These are phyloP conservation scores for Nitzschia palea DNA, from an alignment of 108 stramenopile species.

Conservation along the genomic window DNA sequence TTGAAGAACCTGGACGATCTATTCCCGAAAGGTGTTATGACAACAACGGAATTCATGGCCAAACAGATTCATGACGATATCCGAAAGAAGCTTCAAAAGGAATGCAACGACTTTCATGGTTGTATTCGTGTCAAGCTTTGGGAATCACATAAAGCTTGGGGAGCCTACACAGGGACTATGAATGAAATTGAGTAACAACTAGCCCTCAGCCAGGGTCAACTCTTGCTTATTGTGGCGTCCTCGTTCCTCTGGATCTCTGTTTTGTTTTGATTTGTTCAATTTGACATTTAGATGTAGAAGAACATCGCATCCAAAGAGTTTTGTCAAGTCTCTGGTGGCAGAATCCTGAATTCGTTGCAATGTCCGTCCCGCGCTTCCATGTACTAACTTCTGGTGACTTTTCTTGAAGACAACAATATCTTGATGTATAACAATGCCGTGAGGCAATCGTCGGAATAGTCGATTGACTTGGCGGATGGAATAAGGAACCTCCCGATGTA, in stretches of 20 bases:
- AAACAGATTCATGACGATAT: constrained; percentile 56
- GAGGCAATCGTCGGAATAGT: constrained; percentile 22
- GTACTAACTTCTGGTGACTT: constrained; percentile 71
- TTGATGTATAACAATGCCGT: constrained; percentile 66
- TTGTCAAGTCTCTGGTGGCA: constrained; percentile 59
- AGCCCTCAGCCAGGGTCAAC: too few relatives aligned
- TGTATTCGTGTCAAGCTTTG: constrained; percentile 86
- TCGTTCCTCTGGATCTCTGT: constrained; percentile 8
- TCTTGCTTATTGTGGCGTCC: too few relatives aligned
- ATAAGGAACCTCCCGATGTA: constrained; percentile 74
- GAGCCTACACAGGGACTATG: constrained; percentile 69
- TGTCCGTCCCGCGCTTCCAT: constrained; percentile 63
- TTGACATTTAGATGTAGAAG: constrained; percentile 62
- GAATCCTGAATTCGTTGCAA: constrained; percentile 65
- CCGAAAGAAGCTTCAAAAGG: constrained; percentile 16
- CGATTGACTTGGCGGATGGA: constrained; percentile 25
- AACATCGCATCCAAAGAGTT: constrained; percentile 61
- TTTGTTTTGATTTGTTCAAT: constrained; percentile 49
- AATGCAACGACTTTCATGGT: constrained; percentile 64
- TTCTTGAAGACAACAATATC: constrained; percentile 77
- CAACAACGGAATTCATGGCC: constrained; percentile 95
- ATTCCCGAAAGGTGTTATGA: constrained; percentile 78
- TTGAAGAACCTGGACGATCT: constrained; percentile 91
- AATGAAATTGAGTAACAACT: too few relatives aligned
- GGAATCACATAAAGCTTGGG: constrained; percentile 96